Evolutionary conservation across 1,284 basidiomycete genomes (phyloP), one percentile per base, ranked within the genome.

Genomic region (Grifola frondosa): DNA sequence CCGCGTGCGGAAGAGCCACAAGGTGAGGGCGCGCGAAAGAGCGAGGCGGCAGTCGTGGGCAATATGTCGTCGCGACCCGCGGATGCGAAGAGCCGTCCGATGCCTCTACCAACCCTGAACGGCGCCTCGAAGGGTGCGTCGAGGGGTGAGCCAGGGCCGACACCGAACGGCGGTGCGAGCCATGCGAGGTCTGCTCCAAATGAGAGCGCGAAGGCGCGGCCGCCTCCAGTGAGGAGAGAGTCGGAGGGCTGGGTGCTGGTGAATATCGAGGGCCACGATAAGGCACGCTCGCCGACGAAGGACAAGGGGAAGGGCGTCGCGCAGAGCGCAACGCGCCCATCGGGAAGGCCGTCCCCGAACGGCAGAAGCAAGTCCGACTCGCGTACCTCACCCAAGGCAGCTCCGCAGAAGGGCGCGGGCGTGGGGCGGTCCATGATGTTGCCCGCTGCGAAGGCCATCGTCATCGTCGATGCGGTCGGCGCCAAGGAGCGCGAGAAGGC

Each of bases 201-300:
- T 29, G 43, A 48, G 13, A 16, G 35, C 19, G 39, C 40, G 6
- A 34, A 43, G 30, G 28, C 38, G 17, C 39, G 15, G 22, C 32
- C 19, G 32, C 21, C 21, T 30, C 29, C 30, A 44, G 43, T 30
- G 45, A 20, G 17, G 40, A 23, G 20, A 50, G 41, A n/a, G 40
- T 33, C 49, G 36, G 42, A 52, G 45, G 61, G 81, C 41, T 84
- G 81, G 81, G 82, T 84, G 5, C 61, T 85, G 35, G 75, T 84
- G 31, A 82, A 83, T 48, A 73, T 84, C 21, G 80, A 81, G 48
- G 70, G 70, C 26, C 16, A 33, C 23, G 12, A 37, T 32, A 20
- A 25, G 31, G 23, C 34, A 48, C 22, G 34, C 28, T n/a, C n/a
- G n/a, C n/a, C n/a, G n/a, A n/a, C n/a, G n/a, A n/a, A n/a, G n/a